Percentiles rank a stretch among this genome's conserved stretches.
These are phyloP conservation scores for Chytriomyces sp. DNA, from an alignment of 192 early-diverging fungal genomes.

Conservation along the genomic window DNA sequence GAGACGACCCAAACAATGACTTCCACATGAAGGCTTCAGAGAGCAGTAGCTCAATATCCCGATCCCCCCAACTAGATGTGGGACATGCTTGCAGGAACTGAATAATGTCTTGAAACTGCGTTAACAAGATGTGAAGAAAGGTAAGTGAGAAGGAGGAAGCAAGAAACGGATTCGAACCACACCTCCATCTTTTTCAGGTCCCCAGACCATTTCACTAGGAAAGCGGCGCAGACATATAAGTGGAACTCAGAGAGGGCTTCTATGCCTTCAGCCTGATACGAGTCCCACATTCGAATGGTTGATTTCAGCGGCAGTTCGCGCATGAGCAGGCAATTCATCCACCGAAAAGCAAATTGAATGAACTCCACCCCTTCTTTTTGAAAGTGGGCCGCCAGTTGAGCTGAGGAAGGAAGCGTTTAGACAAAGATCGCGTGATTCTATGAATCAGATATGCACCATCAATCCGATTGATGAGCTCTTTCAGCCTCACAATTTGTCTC, in stretches of 20 bases:
- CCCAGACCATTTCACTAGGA: constrained; percentile 93
- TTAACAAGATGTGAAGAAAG: neutral
- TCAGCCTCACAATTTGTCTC: constrained; percentile 82
- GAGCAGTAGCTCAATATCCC: constrained; percentile 92
- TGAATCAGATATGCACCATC: constrained; percentile 60
- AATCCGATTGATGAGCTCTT: constrained; percentile 90
- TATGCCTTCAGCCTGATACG: constrained; percentile 88
- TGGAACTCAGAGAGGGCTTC: constrained; percentile 96
- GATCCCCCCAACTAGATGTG: constrained; percentile 80
- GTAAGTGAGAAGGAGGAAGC: neutral
- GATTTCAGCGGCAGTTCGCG: constrained; percentile 84
- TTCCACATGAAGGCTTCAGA: constrained; percentile 99
- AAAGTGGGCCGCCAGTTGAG: constrained; percentile 79
- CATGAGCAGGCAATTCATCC: constrained; percentile 99
- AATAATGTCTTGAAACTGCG: constrained; percentile 75
- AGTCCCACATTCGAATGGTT: constrained; percentile 99
- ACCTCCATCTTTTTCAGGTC: constrained; percentile 88
- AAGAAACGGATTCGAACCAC: constrained; percentile 35
- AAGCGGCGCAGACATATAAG: constrained; percentile 97
- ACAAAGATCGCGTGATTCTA: neutral
- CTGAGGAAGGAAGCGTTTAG: constrained; percentile 38
- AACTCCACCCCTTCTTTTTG: constrained; percentile 90
- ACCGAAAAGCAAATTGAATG: constrained; percentile 98
- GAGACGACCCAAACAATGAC: constrained; percentile 88
- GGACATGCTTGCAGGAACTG: constrained; percentile 90